Percentiles rank a stretch among this genome's conserved stretches.
These are phyloP conservation scores for Pleoardoris graminearum DNA, from an alignment of 2,329 filamentous ascomycete species.

Conservation along the genomic window DNA sequence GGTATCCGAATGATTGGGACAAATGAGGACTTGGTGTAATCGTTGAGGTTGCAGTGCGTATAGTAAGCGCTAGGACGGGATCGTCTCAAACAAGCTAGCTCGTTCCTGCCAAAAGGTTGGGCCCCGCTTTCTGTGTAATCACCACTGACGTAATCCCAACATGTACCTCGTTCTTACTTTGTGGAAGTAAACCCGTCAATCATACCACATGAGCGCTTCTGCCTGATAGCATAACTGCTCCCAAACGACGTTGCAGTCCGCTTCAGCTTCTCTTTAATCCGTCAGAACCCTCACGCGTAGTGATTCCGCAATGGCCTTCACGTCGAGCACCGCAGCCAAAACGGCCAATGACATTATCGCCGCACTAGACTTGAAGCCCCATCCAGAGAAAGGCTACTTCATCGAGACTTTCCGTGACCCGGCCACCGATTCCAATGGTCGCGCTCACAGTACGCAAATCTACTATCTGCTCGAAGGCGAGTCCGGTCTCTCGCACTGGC, in stretches of 20 bases:
- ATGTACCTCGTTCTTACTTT: neutral
- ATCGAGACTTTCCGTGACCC: conserved; percentile 53
- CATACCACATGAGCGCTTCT: neutral
- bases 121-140: neutral
- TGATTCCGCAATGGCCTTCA: neutral
- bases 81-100: neutral
- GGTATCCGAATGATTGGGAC: no score
- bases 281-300: neutral
- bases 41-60: neutral
- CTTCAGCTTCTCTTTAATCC: neutral
- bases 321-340: neutral
- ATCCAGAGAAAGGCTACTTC: conserved; percentile 57
- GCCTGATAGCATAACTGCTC: neutral
- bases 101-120: neutral
- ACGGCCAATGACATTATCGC: conserved; percentile 50
- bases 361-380: conserved; percentile 49
- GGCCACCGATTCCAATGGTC: conserved; percentile 28
- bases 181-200: neutral
- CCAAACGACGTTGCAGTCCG: neutral
- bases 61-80: neutral
- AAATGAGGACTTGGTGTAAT: neutral
- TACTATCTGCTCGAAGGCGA: conserved; percentile 58
- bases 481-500: conserved; percentile 52
- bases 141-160: neutral
- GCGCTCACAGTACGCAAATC: conserved; percentile 55